A percentile compares a stretch with the other conserved stretches of the same genome.
Evolutionary conservation across 768 basidiomycete genomes (phyloP).

Genomic region (Termitomyces sp.): DNA sequence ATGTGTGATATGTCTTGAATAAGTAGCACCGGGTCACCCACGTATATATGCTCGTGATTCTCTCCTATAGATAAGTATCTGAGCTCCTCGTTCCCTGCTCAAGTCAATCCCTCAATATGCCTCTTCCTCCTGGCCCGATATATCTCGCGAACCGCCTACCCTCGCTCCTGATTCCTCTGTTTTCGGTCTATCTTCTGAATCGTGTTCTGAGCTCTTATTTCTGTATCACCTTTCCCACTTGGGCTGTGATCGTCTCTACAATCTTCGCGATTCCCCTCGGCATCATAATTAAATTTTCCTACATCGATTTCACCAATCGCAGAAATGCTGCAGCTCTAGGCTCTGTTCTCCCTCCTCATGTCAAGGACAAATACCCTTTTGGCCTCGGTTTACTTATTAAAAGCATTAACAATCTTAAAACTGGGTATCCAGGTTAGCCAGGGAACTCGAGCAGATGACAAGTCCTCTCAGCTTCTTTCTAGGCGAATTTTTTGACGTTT

Average conservation of each 20-base stretch:
- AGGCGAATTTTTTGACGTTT: slow-evolving; percentile 28
- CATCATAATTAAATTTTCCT: slow-evolving; percentile 14
- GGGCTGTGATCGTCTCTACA: slow-evolving; percentile 6
- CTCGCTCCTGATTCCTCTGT: slow-evolving; percentile 10
- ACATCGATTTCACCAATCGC: slow-evolving; percentile 17
- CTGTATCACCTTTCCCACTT: slow-evolving; percentile 9
- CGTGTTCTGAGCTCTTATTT: slow-evolving; percentile 1
- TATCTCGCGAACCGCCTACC: slow-evolving; percentile 13
- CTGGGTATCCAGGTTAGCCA: slow-evolving; percentile 30
- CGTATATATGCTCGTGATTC: slow-evolving; percentile 11
- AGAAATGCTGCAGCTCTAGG: slow-evolving; percentile 26
- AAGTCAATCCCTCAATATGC: slow-evolving; percentile 2
- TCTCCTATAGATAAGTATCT: neutral
- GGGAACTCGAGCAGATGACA: neutral
- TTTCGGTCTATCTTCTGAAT: slow-evolving; percentile 10
- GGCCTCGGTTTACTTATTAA: slow-evolving; percentile 19
- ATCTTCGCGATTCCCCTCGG: slow-evolving; percentile 12
- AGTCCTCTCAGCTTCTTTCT: neutral
- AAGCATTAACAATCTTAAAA: slow-evolving; percentile 21
- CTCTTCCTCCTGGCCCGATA: slow-evolving; percentile 16
- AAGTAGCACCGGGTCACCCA: too few relatives aligned
- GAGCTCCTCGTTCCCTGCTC: neutral
- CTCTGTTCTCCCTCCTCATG: slow-evolving; percentile 29
- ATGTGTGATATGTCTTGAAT: neutral
- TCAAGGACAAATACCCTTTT: slow-evolving; percentile 22